Evolutionary conservation across 2,329 filamentous ascomycete species (phyloP).

Genomic region (Talaromyces sp.): DNA sequence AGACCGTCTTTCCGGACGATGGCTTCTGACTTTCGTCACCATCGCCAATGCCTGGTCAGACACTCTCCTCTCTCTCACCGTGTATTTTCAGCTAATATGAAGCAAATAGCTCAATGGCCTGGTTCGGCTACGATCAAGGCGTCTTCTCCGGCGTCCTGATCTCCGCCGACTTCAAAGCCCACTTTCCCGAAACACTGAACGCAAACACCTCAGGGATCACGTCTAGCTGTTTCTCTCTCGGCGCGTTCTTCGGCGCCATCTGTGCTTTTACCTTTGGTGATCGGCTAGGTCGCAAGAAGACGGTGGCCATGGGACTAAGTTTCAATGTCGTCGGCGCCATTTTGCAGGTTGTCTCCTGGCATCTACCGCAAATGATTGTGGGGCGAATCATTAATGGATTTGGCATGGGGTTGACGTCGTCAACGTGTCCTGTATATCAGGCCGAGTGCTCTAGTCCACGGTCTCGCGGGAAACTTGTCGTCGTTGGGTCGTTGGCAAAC

Average conservation of each 20-base stretch:
- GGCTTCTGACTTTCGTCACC: conserved; percentile 26
- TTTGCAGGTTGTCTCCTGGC: conserved; percentile 41
- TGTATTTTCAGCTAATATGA: background rate
- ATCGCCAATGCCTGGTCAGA: conserved; percentile 24
- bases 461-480: background rate
- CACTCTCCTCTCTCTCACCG: background rate
- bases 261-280: conserved; percentile 42
- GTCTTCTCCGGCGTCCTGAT: conserved; percentile 59
- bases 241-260: conserved; percentile 45
- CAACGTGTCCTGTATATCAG: conserved; percentile 16
- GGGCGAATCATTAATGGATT: conserved; percentile 7
- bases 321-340: conserved; percentile 44
- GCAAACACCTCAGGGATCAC: background rate
- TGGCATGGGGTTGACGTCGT: conserved; percentile 8
- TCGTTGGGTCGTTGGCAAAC: background rate
- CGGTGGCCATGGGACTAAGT: conserved; percentile 40
- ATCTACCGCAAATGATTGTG: conserved; percentile 32
- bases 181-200: conserved; percentile 16
- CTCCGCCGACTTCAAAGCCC: conserved; percentile 54
- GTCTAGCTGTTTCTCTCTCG: conserved; percentile 10
- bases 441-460: background rate
- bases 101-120: conserved; percentile 10
- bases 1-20: conserved; percentile 19
- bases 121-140: conserved; percentile 23
- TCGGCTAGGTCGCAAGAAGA: conserved; percentile 41